Evolutionary conservation across 345 rosid species (phyloP), one percentile per base, ranked within the genome.

Genomic region (Stellera chamaejasme): DNA sequence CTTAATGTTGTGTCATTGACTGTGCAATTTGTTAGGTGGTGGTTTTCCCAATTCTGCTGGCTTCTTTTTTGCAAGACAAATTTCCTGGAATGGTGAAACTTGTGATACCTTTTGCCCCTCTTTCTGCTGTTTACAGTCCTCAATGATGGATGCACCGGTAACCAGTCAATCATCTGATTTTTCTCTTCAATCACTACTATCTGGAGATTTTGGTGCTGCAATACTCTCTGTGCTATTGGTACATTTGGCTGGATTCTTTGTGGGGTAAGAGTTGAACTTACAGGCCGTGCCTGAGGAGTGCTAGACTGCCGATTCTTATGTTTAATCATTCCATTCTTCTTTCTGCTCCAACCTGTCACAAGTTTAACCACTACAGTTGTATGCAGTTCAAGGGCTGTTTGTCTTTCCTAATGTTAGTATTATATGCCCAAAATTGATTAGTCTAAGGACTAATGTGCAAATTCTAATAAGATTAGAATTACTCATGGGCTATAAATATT

Each of bases 71-170:
- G 43, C 92, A 77, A 69, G 74, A 71, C 43, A 55, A 58, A 64
- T 79, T 84, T 71, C 82, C 88, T 14, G 64, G 60, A 4, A 67
- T 58, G 3, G 85, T 79, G 68, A 77, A 72, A 68, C 61, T 27
- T 27, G 65, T 79, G 60, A 74, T 57, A 23, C 88, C 88, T 59
- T 77, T 79, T 28, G 69, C 92, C 2, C 88, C 88, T 0, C 68
- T 85, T 12, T 76, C 72, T 66, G 82, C 85, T 13, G 88, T 82
- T 61, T 84, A 44, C 77, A 77, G 71, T 82, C 83, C 43, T 69
- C 80, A 16, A 62, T 75, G 56, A 51, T 55, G 49, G 68, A 54
- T 59, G 72, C 73, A 42, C 50, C 64, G 63, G 54, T 75, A 50
- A 55, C 75, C 43, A 70, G 69, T 69, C 54, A 66, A 43, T 71